A percentile compares a stretch with the other conserved stretches of the same genome.
These are phyloP conservation scores for Ustilago shanxiensis DNA, from an alignment of 1,284 basidiomycete genomes.

Conservation along the genomic window DNA sequence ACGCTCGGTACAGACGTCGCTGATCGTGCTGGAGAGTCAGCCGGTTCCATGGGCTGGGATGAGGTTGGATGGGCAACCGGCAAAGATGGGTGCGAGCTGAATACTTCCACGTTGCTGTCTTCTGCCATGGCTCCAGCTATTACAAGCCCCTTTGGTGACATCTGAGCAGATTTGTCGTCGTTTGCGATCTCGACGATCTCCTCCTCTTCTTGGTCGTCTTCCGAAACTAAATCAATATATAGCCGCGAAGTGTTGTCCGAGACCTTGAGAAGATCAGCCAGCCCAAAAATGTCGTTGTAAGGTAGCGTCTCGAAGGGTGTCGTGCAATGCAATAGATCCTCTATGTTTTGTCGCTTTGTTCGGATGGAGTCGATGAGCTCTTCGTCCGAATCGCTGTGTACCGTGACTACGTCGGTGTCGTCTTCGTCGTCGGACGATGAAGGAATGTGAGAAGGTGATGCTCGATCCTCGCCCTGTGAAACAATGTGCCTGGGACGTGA, in stretches of 20 bases:
- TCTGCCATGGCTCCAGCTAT: not conserved
- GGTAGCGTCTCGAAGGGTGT: conserved; percentile 46
- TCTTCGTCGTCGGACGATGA: conserved; percentile 36
- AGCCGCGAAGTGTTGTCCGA: conserved; percentile 25
- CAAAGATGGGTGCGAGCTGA: conserved; percentile 18
- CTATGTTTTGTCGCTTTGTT: conserved; percentile 43
- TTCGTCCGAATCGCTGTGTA: conserved; percentile 46
- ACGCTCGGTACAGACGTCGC: not conserved
- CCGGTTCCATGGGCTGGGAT: conserved; percentile 1
- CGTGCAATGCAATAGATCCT: conserved; percentile 39
- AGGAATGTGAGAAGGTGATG: not conserved
- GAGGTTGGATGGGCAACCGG: conserved; percentile 16
- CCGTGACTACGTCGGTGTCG: conserved; percentile 33
- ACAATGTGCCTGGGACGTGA: not conserved
- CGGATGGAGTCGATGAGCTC: conserved; percentile 36
- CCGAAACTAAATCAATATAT: conserved; percentile 44
- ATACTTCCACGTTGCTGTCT: not conserved
- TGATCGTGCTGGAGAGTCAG: conserved; percentile 5
- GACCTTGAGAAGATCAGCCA: conserved; percentile 39
- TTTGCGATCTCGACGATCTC: not conserved
- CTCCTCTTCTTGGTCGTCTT: conserved; percentile 23
- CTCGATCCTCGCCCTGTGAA: not conserved
- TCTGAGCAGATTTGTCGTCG: not conserved
- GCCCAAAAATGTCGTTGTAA: conserved; percentile 47
- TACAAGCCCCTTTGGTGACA: not conserved